Percentiles rank a stretch among this genome's conserved stretches.
phyloP scores from a whole-genome alignment of 306 rosid species.

The Rosa persica region DNA sequence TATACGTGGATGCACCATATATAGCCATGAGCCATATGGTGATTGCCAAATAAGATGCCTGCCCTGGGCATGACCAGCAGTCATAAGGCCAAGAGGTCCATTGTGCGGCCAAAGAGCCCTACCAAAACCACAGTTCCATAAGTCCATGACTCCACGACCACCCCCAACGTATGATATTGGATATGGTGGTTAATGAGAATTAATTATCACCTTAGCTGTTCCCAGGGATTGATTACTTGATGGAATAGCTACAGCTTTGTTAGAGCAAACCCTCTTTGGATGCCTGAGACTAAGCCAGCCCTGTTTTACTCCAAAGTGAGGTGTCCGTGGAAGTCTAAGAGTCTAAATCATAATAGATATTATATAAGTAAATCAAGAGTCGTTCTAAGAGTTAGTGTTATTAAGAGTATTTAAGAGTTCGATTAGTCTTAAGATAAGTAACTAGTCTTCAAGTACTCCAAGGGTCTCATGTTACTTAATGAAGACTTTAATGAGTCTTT shows the following conservation, averaged over 20 bases:
- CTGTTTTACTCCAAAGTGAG: too few relatives aligned
- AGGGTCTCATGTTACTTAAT: too few relatives aligned
- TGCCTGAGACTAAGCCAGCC: too few relatives aligned
- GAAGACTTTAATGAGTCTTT: not conserved
- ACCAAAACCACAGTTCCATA: not conserved
- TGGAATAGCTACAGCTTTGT: too few relatives aligned
- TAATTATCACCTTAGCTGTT: not conserved
- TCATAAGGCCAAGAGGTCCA: not conserved
- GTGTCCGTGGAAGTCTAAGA: too few relatives aligned
- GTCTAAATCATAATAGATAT: too few relatives aligned
- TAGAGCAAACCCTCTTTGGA: too few relatives aligned
- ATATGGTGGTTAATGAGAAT: not conserved
- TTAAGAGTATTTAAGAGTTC: too few relatives aligned
- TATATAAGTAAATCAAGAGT: too few relatives aligned
- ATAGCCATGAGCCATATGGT: not conserved
- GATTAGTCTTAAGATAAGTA: too few relatives aligned
- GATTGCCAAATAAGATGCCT: not conserved
- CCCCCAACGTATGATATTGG: not conserved
- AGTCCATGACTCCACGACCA: not conserved
- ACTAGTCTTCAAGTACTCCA: too few relatives aligned
- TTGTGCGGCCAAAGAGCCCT: not conserved
- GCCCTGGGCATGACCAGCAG: not conserved
- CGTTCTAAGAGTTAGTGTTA: too few relatives aligned
- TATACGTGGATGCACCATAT: not conserved
- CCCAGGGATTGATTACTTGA: not conserved